Evolutionary conservation across 768 basidiomycete species (phyloP).

Genomic region (Suillus hirtellus): DNA sequence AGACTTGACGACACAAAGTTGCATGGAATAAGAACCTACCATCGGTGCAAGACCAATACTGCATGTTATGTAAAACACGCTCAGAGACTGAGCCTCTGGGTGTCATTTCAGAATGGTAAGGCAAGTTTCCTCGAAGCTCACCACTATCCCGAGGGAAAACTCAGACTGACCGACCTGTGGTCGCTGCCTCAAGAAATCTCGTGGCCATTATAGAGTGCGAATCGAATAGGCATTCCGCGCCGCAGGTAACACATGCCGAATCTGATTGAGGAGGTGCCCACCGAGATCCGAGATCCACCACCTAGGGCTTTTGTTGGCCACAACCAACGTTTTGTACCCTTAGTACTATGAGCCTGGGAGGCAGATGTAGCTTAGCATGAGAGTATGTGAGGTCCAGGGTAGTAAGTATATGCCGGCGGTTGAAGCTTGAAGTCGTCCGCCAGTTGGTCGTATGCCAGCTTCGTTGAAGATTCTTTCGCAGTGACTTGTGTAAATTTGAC

Average conservation of each 20-base stretch:
- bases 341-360: not conserved
- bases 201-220: not conserved
- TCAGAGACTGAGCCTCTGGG: not conserved
- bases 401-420: not conserved
- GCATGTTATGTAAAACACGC: not conserved
- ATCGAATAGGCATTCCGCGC: not conserved
- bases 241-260: not conserved
- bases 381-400: not conserved
- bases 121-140: not conserved
- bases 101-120: not conserved
- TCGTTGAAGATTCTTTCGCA: not conserved
- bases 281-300: not conserved
- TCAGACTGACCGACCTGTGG: not conserved
- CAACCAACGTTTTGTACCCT: not conserved
- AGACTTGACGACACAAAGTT: not conserved
- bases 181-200: not conserved
- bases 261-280: not conserved
- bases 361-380: not conserved
- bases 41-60: not conserved
- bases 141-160: not conserved
- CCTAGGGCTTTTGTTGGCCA: not conserved
- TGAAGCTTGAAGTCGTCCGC: not conserved
- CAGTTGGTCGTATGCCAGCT: not conserved
- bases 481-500: not conserved
- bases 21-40: not conserved